A percentile compares a stretch with the other conserved stretches of the same genome.
Conservation (phyloP, 2,329 filamentous ascomycete species). For the Cladobotryum protrusum region DNA sequence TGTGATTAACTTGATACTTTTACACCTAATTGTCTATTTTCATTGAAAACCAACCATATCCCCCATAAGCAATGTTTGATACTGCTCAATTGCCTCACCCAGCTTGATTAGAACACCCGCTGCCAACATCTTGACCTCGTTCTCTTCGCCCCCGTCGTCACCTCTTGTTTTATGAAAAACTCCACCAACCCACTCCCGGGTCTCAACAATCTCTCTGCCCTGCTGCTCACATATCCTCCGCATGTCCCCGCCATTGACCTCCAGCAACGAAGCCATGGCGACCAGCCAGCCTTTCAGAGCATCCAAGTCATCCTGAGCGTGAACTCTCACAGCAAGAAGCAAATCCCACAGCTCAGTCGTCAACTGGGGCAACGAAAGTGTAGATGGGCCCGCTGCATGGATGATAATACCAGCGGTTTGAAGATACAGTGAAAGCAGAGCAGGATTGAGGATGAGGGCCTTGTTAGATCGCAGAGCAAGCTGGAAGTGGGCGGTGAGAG, state of each 20-base stretch:
- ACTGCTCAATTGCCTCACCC: slow-evolving; percentile 75
- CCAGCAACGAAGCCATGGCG: slow-evolving; percentile 70
- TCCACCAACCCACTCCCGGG: slow-evolving; percentile 74
- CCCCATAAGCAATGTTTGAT: slow-evolving; percentile 70
- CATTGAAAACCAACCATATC: slow-evolving; percentile 44
- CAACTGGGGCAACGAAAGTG: slow-evolving; percentile 68
- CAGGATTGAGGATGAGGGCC: slow-evolving; percentile 62
- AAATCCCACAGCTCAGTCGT: slow-evolving; percentile 80
- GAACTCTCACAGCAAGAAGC: slow-evolving; percentile 62
- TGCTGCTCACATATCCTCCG: slow-evolving; percentile 66
- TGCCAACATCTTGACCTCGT: slow-evolving; percentile 70
- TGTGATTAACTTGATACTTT: neutral
- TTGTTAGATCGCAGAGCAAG: slow-evolving; percentile 50
- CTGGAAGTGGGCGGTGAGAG: slow-evolving; percentile 75
- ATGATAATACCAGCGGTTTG: slow-evolving; percentile 81
- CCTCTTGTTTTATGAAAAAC: slow-evolving; percentile 61
- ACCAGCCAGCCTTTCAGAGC: slow-evolving; percentile 73
- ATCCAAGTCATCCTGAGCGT: slow-evolving; percentile 53
- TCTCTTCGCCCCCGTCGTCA: slow-evolving; percentile 59
- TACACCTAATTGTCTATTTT: neutral
- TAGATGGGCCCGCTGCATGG: slow-evolving; percentile 76
- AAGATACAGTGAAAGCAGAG: slow-evolving; percentile 71
- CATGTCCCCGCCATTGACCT: slow-evolving; percentile 71
- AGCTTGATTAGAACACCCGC: slow-evolving; percentile 72
- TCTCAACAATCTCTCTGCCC: slow-evolving; percentile 74